These are phyloP conservation scores for Viola pubescens DNA, from an alignment of 441 rosid genomes.

Conservation along the genomic window DNA sequence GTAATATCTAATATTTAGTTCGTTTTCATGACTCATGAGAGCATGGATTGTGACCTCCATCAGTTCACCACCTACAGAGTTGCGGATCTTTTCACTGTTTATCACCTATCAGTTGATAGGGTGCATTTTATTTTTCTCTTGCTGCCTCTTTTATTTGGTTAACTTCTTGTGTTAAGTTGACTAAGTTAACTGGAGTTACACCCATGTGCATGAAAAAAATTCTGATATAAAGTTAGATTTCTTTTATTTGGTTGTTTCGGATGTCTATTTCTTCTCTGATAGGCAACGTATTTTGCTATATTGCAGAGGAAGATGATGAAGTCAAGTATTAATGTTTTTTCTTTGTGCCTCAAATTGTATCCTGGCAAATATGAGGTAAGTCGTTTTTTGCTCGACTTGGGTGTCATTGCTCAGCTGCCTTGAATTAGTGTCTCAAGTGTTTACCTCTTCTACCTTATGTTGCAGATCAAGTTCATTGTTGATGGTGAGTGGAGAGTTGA, in stretches of 20 bases:
- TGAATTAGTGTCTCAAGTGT: neutral
- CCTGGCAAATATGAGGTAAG: slow-evolving; percentile 83
- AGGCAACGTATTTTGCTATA: slow-evolving; percentile 2
- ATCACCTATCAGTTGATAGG: no score
- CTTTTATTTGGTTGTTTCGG: neutral
- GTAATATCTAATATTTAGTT: no score
- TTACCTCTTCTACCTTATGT: slow-evolving; percentile 3
- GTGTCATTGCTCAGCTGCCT: neutral
- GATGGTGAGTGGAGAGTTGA: slow-evolving; percentile 87
- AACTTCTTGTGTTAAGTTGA: no score
- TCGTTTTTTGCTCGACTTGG: neutral
- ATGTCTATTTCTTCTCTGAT: neutral
- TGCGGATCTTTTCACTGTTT: no score
- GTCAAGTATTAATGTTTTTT: slow-evolving; percentile 54
- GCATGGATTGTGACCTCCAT: no score
- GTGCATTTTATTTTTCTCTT: no score
- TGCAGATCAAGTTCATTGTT: slow-evolving; percentile 80
- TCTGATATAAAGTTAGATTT: neutral
- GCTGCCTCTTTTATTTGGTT: no score
- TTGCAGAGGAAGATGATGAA: slow-evolving; percentile 80
- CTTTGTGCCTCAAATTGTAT: slow-evolving; percentile 53
- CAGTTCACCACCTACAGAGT: no score
- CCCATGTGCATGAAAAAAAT: no score
- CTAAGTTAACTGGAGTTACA: no score
- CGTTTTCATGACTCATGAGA: no score